These are phyloP conservation scores for Irpex sp. DNA, from an alignment of 1,284 basidiomycete species.

Conservation along the genomic window DNA sequence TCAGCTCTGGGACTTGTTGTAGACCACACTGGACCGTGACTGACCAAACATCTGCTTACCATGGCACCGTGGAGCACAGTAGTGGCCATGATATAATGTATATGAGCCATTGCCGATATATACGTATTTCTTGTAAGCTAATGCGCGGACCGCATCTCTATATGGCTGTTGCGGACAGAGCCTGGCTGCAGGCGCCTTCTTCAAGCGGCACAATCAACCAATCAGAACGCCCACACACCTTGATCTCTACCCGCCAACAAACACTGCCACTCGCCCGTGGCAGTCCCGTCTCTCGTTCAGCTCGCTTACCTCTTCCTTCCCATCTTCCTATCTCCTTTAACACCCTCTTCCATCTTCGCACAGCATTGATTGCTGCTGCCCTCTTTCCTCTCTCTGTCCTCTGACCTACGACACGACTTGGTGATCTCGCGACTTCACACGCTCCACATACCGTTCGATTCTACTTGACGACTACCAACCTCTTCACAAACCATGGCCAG, in stretches of 20 bases:
- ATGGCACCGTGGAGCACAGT: too few relatives aligned
- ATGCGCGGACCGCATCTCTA: too few relatives aligned
- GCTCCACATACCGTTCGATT: conserved; percentile 13
- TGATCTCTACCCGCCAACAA: not conserved
- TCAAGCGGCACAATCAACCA: not conserved
- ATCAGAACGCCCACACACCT: not conserved
- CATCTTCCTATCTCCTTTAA: conserved; percentile 15
- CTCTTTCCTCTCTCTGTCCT: not conserved
- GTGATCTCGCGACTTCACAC: conserved; percentile 6
- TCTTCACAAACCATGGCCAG: conserved; percentile 54
- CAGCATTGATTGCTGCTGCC: conserved; percentile 31
- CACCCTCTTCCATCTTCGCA: conserved; percentile 8
- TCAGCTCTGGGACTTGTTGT: too few relatives aligned
- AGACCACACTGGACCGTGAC: too few relatives aligned
- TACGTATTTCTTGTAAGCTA: too few relatives aligned
- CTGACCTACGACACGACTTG: not conserved
- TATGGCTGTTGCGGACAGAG: too few relatives aligned
- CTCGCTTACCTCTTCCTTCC: conserved; percentile 6
- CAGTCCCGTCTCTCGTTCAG: conserved; percentile 5
- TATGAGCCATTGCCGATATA: too few relatives aligned
- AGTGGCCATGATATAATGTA: too few relatives aligned
- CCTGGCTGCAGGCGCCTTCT: not conserved
- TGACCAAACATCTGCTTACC: too few relatives aligned
- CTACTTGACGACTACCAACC: conserved; percentile 22
- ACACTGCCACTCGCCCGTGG: conserved; percentile 14